Conservation (phyloP, 2,329 filamentous ascomycete genomes). For the Hymenotorrendiella dingleyae region DNA sequence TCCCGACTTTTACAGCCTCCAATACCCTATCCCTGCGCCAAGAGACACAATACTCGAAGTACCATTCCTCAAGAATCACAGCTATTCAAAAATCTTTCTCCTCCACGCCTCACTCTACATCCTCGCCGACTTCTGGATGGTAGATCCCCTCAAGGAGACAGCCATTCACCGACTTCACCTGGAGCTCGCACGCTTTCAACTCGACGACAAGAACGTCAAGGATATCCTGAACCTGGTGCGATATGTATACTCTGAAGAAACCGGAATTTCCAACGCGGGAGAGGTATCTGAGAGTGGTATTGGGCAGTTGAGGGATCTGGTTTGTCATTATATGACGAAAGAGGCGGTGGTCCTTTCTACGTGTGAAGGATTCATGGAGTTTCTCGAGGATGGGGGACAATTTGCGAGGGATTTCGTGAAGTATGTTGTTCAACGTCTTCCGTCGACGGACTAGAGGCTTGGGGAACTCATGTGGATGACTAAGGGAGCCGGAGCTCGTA, state of each 20-base stretch:
- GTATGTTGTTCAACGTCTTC: not conserved
- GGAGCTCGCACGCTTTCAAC: constrained; percentile 9
- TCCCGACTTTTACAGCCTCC: not conserved
- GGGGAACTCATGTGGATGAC: too few relatives aligned
- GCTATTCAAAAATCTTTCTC: constrained; percentile 10
- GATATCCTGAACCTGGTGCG: constrained; percentile 10
- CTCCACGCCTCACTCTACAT: constrained; percentile 10
- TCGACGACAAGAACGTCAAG: constrained; percentile 1
- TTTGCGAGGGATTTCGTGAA: constrained; percentile 1
- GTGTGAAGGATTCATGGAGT: constrained; percentile 2
- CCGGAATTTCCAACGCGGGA: not conserved
- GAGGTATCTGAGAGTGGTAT: constrained; percentile 1
- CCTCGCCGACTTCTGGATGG: constrained; percentile 4
- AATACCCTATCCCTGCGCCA: not conserved
- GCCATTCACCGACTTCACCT: constrained; percentile 14
- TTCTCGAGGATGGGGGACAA: constrained; percentile 1
- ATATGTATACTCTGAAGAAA: constrained; percentile 8
- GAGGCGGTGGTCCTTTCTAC: constrained; percentile 28
- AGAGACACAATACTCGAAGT: constrained; percentile 4
- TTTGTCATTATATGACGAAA: constrained; percentile 10
- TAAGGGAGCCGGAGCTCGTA: too few relatives aligned
- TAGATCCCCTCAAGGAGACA: constrained; percentile 10
- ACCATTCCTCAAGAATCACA: not conserved
- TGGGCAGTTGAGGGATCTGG: constrained; percentile 7
- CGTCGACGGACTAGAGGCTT: too few relatives aligned